These are phyloP conservation scores for Manihot esculenta DNA, from an alignment of 441 rosid genomes.

Conservation along the genomic window DNA sequence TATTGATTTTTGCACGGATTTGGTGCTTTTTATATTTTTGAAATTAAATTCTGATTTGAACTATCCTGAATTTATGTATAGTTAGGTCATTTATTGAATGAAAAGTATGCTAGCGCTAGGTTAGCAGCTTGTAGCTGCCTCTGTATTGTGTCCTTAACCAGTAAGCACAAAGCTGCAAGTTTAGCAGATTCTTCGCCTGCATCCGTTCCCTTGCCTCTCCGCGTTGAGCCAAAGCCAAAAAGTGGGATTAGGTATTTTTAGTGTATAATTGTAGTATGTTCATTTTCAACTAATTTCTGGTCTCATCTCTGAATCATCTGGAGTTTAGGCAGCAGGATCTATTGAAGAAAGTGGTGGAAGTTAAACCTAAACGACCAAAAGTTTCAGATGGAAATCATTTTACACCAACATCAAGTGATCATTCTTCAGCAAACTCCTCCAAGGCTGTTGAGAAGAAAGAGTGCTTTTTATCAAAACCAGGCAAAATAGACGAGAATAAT, in stretches of 20 bases:
- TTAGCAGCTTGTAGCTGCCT: background rate
- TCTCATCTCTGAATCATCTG: slow-evolving; percentile 9
- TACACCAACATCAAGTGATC: slow-evolving; percentile 29
- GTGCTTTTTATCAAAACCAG: slow-evolving; percentile 14
- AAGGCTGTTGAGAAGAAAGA: slow-evolving; percentile 36
- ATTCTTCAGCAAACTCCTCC: slow-evolving; percentile 24
- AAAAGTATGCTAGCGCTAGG: slow-evolving; percentile 4
- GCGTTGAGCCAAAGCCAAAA: slow-evolving; percentile 93
- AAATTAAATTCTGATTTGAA: background rate
- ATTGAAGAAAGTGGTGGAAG: slow-evolving; percentile 79
- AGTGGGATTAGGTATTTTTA: slow-evolving; percentile 76
- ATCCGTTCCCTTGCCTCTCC: slow-evolving; percentile 72
- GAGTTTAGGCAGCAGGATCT: slow-evolving; percentile 78
- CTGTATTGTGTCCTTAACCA: slow-evolving; percentile 45
- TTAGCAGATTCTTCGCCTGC: slow-evolving; percentile 86
- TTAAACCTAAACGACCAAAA: slow-evolving; percentile 68
- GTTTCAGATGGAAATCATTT: slow-evolving; percentile 36
- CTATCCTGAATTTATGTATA: background rate
- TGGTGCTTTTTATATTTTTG: background rate
- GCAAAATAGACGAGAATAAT: slow-evolving; percentile 28
- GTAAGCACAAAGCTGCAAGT: slow-evolving; percentile 77
- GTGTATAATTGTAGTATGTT: background rate
- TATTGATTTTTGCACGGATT: background rate
- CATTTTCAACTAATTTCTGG: background rate
- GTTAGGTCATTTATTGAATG: background rate